Percentiles rank a stretch among this genome's conserved stretches.
phyloP scores from a whole-genome alignment of 2,329 filamentous ascomycete species.

The Exophiala bonariae region DNA sequence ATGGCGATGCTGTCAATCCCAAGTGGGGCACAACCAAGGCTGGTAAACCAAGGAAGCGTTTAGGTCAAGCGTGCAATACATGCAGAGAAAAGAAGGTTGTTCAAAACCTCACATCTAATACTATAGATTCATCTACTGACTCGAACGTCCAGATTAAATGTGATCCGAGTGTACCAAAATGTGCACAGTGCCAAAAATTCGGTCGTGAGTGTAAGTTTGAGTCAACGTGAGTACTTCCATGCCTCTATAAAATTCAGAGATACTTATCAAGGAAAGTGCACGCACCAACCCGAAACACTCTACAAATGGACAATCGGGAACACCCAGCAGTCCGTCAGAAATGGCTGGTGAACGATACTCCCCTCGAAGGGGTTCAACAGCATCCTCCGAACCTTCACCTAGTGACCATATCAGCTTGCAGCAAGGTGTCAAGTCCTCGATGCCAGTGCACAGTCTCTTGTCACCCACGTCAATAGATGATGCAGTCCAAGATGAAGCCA shows the following conservation, averaged over 20 bases:
- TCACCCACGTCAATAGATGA: constrained; percentile 31
- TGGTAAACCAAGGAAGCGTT: constrained; percentile 84
- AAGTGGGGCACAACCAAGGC: constrained; percentile 94
- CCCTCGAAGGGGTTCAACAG: constrained; percentile 13
- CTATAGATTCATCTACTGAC: too few species aligned
- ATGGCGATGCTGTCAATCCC: constrained; percentile 83
- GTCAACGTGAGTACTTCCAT: constrained; percentile 60
- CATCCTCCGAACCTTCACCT: constrained; percentile 28
- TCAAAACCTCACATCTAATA: too few species aligned
- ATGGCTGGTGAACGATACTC: constrained; percentile 6
- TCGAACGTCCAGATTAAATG: constrained; percentile 69
- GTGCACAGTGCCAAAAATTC: constrained; percentile 89
- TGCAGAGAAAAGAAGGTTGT: constrained; percentile 81
- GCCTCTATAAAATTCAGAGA: not conserved
- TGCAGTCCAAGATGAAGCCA: constrained; percentile 27
- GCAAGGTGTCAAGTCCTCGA: constrained; percentile 8
- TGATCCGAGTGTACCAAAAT: constrained; percentile 82
- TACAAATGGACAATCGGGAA: constrained; percentile 2
- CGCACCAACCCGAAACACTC: constrained; percentile 10
- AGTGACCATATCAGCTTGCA: constrained; percentile 34
- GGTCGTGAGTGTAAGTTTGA: constrained; percentile 82
- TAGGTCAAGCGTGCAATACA: constrained; percentile 89
- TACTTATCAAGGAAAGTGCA: constrained; percentile 5
- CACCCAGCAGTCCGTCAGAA: constrained; percentile 15
- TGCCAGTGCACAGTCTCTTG: constrained; percentile 14